Percentiles rank a stretch among this genome's conserved stretches.
Conservation (phyloP, 164 flowering plant species). For the Kalanchoe fedtschenkoi region DNA sequence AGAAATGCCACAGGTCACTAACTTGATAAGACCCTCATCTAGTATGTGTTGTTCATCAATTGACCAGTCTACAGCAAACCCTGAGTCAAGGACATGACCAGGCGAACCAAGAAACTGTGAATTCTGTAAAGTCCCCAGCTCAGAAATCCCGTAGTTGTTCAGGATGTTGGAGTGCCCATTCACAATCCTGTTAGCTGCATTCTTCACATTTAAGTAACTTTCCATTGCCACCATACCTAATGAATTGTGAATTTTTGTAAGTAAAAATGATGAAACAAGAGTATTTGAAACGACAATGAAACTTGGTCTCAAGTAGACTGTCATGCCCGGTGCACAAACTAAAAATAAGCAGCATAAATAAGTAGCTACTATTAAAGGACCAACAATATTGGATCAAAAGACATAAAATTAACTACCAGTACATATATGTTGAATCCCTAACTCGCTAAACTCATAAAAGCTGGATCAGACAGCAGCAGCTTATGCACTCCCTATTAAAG, state of each 20-base stretch:
- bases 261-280: not conserved
- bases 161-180: not conserved
- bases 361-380: no score
- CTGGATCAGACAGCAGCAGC: not conserved
- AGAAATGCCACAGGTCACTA: not conserved
- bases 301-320: not conserved
- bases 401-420: no score
- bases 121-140: not conserved
- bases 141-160: not conserved
- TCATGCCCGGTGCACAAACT: not conserved
- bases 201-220: not conserved
- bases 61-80: not conserved
- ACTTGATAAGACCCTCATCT: not conserved
- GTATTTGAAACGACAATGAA: not conserved
- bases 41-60: not conserved
- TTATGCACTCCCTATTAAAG: not conserved
- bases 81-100: not conserved
- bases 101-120: not conserved
- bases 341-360: not conserved
- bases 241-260: not conserved
- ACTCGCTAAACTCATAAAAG: not conserved
- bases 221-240: constrained; percentile 4
- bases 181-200: not conserved
- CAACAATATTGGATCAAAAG: no score
- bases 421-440: no score